A percentile compares a stretch with the other conserved stretches of the same genome.
Evolutionary conservation across 331 rosid genomes (phyloP).

Genomic region (Acacia concinna): DNA sequence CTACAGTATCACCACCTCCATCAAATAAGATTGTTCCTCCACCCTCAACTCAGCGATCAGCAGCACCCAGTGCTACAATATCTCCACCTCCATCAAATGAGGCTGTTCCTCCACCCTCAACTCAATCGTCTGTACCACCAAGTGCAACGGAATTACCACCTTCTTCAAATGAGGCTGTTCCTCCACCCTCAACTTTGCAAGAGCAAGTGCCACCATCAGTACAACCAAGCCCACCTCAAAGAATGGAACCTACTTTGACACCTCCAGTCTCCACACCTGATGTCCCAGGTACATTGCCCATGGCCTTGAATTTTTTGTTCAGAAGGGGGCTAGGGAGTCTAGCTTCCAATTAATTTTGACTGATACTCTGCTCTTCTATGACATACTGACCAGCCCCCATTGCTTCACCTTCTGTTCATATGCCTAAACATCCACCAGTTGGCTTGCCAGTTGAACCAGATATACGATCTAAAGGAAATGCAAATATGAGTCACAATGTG

Average conservation of each 20-base stretch:
- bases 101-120: conserved; percentile 35
- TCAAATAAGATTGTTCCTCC: conserved; percentile 17
- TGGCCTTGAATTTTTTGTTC: background rate
- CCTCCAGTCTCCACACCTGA: conserved; percentile 43
- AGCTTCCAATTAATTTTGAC: conserved; percentile 14
- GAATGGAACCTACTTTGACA: conserved; percentile 40
- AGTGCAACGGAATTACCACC: conserved; percentile 32
- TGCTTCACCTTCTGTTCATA: conserved; percentile 39
- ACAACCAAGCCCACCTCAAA: conserved; percentile 47
- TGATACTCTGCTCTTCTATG: background rate
- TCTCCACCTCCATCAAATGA: conserved; percentile 31
- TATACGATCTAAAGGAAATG: conserved; percentile 40
- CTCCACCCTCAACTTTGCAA: conserved; percentile 42
- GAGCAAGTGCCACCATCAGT: conserved; percentile 40
- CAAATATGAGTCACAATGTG: conserved; percentile 41
- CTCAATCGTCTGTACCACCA: conserved; percentile 42
- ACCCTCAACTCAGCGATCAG: conserved; percentile 24
- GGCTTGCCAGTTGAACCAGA: conserved; percentile 41
- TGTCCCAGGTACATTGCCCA: conserved; percentile 61
- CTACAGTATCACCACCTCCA: conserved; percentile 37
- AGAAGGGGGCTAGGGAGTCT: background rate
- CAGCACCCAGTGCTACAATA: conserved; percentile 38
- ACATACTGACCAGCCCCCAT: conserved; percentile 34
- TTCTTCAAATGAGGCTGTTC: conserved; percentile 29
- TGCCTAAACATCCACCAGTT: conserved; percentile 43